Base-by-base conservation (phyloP, 495 filamentous ascomycete species). In the Neurospora sp. region DNA sequence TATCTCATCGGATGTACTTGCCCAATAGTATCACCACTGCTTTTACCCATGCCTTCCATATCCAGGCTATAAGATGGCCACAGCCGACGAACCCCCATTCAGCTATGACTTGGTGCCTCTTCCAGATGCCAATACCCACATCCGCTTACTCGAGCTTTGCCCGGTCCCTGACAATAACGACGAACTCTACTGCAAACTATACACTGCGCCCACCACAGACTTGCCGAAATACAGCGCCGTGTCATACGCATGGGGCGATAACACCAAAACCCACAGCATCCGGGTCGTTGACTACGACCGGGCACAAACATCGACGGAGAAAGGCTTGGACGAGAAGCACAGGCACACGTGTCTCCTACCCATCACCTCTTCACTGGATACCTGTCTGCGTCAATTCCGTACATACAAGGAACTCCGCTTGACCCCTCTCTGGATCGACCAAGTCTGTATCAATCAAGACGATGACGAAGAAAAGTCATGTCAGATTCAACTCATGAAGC, bases 401-500 rank as follows among this genome's bases (percentile, higher is more conserved):
- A 62, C 54, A 16, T 62, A 62, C 27, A 35, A 62, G 27, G 12
- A 62, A 62, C 54, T 62, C 12, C 54, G 54, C 27, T 18, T 74
- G 5, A 37, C 62, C 11, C 70, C 62, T 16, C 59, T 77, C 10
- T 79, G 79, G 79, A 72, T 78, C 9, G 78, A 80, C 62, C 74
- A 75, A 10, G 20, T 77, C 27, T 78, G 79, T 44, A 81, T 80
- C 23, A 71, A 81, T 18, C 78, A 80, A 70, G 69, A 44, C 2
- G 75, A 76, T 20, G 66, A 72, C 35, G 69, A 62, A 5, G 79
- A 81, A 40, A 81, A 79, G 71, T 72, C 72, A 10, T 54, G 48
- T 9, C 76, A 79, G 70, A 74, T 81, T 11, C 69, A 77, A 18
- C 39, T 76, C 10, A 81, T 81, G 79, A 74, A 74, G 10, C 70